Evolutionary conservation across 208 protist species (phyloP), one percentile per base, ranked within the genome.

Genomic region (Leishmania tropica): DNA sequence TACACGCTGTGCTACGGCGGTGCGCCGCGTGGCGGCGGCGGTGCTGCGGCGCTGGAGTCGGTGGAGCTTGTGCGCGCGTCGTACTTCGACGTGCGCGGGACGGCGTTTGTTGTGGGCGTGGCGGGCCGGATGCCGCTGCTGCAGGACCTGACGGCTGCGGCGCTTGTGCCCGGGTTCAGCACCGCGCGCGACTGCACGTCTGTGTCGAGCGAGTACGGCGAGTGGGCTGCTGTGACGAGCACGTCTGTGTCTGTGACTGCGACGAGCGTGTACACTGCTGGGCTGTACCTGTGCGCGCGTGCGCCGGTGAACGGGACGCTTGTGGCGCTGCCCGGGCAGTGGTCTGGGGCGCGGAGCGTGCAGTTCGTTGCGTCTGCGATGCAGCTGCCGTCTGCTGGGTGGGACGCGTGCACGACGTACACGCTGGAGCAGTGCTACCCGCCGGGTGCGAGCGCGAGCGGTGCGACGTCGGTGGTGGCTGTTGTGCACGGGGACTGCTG

Each of bases 401-500:
- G 79, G 51, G 60, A 90, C 83, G 82, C 80, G 64, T 93, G 88
- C 81, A 71, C 62, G 42, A 51, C 56, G 37, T 51, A 77, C 73
- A 72, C 80, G 48, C 24, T 92, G 37, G 70, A 47, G 64, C 77
- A 67, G 40, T 95, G 92, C 81, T 71, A 81, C 37, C 72, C 81
- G 15, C 89, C 88, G 5, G 88, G 86, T 19, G 68, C 68, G 68
- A 48, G 68, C 68, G 68, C 19, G 60, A 81, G 62, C 70, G 81
- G 19, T 17, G 67, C 60, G 37, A 58, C 31, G 82, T 64, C 81
- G 47, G 76, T 83, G 75, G 7, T 92, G 3, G 83, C 75, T n/a
- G 81, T 90, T 51, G 88, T 93, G 51, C 79, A 86, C 77, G 92
- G 89, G 35, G 81, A 87, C 77, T 95, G 92, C 81, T 95, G 92